Evolutionary conservation across 108 stramenopile species (phyloP).

Genomic region (Bacterosira constricta): DNA sequence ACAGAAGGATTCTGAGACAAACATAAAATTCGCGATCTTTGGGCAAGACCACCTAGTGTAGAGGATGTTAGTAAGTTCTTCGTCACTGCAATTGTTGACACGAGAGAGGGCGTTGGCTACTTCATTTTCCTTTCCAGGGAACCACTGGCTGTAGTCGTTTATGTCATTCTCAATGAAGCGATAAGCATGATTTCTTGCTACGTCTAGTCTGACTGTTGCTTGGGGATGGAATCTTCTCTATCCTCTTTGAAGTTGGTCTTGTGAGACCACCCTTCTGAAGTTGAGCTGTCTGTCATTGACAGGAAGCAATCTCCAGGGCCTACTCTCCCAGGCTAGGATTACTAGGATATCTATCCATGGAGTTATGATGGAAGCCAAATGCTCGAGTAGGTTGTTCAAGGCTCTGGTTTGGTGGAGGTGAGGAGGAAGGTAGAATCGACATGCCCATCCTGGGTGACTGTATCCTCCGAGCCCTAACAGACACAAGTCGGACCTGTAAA

Average conservation of each 20-base stretch:
- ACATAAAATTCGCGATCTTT: too few species aligned
- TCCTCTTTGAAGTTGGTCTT: constrained; percentile 14
- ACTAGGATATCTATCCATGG: constrained; percentile 17
- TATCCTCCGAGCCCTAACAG: constrained; percentile 18
- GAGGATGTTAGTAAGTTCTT: constrained; percentile 11
- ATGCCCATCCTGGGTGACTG: background rate
- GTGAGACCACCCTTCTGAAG: background rate
- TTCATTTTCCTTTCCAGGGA: constrained; percentile 7
- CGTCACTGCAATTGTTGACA: background rate
- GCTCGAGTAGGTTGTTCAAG: constrained; percentile 25
- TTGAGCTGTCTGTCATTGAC: background rate
- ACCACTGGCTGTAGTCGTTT: constrained; percentile 28
- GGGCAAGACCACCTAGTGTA: too few species aligned
- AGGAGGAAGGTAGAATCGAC: background rate
- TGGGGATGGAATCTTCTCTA: constrained; percentile 8
- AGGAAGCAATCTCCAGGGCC: background rate
- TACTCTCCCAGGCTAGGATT: background rate
- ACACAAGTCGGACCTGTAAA: constrained; percentile 22
- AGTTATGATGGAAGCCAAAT: constrained; percentile 3
- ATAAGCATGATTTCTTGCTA: background rate
- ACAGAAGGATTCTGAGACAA: too few species aligned
- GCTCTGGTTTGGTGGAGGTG: constrained; percentile 15
- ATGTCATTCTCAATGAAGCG: background rate
- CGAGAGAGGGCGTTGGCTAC: constrained; percentile 27
- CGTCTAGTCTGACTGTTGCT: background rate